Evolutionary conservation across 192 early-diverging fungal species (phyloP).

Genomic region (Glomus cerebriforme): DNA sequence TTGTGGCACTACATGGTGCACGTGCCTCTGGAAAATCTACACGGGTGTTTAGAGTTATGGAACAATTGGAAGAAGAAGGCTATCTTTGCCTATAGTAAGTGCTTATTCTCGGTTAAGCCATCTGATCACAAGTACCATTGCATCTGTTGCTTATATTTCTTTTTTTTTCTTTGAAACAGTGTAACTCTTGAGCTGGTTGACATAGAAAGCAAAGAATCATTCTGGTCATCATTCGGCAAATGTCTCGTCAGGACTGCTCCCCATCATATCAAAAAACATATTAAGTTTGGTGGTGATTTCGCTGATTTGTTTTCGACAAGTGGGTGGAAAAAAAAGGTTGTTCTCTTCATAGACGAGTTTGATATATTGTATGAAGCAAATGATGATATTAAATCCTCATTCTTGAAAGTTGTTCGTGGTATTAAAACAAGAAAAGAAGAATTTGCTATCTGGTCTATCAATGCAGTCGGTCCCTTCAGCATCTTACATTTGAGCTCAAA

Average conservation of each 20-base stretch:
- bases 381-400: too few species aligned
- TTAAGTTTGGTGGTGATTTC: slow-evolving; percentile 31
- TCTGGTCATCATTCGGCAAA: slow-evolving; percentile 10
- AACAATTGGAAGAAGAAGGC: slow-evolving; percentile 9
- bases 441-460: too few species aligned
- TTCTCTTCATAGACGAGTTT: too few species aligned
- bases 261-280: not conserved
- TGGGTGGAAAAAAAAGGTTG: not conserved
- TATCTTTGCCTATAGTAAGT: slow-evolving; percentile 36
- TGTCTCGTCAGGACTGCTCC: not conserved
- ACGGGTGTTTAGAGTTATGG: slow-evolving; percentile 14
- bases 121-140: not conserved
- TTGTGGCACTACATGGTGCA: slow-evolving; percentile 23
- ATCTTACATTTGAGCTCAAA: too few species aligned
- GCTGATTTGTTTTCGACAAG: not conserved
- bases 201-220: slow-evolving; percentile 7
- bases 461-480: too few species aligned
- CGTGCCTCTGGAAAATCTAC: slow-evolving; percentile 35
- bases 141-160: not conserved
- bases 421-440: too few species aligned
- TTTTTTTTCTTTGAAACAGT: slow-evolving; percentile 11
- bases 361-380: too few species aligned
- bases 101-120: not conserved
- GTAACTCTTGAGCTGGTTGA: slow-evolving; percentile 21
- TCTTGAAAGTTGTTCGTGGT: too few species aligned